These are phyloP conservation scores for Petunia secreta DNA, from an alignment of 257 asterid genomes.

Conservation along the genomic window DNA sequence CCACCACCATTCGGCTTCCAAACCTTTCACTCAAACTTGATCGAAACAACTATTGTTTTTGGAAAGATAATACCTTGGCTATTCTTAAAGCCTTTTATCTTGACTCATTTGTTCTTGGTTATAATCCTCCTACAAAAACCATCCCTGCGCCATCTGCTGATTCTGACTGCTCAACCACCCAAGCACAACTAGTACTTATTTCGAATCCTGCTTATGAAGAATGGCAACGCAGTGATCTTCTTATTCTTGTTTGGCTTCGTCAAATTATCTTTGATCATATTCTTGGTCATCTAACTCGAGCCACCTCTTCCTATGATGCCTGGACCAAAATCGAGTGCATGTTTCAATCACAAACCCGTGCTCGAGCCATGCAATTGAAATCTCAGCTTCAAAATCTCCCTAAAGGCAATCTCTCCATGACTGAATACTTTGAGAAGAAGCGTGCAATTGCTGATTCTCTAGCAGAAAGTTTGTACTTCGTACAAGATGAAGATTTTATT, in stretches of 20 bases:
- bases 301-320: not conserved
- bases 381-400: not conserved
- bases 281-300: not conserved
- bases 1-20: not conserved
- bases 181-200: not conserved
- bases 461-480: not conserved
- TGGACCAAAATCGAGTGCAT: not conserved
- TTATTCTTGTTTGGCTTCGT: not conserved
- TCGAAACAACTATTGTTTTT: not conserved
- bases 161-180: not conserved
- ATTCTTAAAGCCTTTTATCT: not conserved
- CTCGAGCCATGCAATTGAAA: not conserved
- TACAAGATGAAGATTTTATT: not conserved
- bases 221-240: not conserved
- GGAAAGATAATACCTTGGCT: not conserved
- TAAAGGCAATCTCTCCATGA: not conserved
- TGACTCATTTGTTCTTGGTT: not conserved
- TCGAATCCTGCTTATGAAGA: not conserved
- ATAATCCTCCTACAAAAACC: not conserved
- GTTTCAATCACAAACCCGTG: not conserved
- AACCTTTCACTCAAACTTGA: not conserved
- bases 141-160: not conserved
- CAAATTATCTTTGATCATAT: not conserved
- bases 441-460: not conserved
- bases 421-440: not conserved